Percentiles rank a stretch among this genome's conserved stretches.
phyloP scores from a whole-genome alignment of 2,329 filamentous ascomycete species.

The Phaeosphaeriaceae sp. region DNA sequence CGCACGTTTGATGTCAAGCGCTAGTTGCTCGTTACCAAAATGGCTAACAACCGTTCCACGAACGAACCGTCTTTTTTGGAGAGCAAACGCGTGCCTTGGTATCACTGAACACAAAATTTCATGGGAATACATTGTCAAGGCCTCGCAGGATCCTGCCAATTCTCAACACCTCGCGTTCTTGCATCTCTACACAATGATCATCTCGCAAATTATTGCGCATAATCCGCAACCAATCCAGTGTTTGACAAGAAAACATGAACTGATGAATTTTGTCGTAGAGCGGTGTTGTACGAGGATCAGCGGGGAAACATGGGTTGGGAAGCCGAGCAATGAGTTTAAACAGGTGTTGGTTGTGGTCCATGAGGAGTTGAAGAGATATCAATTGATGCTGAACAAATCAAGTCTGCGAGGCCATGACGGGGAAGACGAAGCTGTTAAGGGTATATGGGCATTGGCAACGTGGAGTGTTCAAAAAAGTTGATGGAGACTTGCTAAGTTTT shows the following conservation, averaged over 20 bases:
- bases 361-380: constrained; percentile 33
- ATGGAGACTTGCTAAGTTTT: not conserved
- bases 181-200: constrained; percentile 39
- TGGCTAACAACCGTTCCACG: constrained; percentile 31
- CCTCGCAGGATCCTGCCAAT: constrained; percentile 13
- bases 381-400: constrained; percentile 27
- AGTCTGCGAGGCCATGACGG: constrained; percentile 35
- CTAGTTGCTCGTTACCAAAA: constrained; percentile 26
- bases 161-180: constrained; percentile 31
- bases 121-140: constrained; percentile 35
- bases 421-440: constrained; percentile 46
- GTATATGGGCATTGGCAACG: constrained; percentile 55
- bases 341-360: constrained; percentile 31
- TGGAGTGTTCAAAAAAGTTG: constrained; percentile 17
- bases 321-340: constrained; percentile 32
- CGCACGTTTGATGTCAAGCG: constrained; percentile 35
- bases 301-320: constrained; percentile 18
- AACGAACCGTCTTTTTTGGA: constrained; percentile 35
- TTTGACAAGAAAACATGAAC: constrained; percentile 23
- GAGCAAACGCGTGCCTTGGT: constrained; percentile 35
- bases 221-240: constrained; percentile 10
- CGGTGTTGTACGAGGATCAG: constrained; percentile 36
- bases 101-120: constrained; percentile 17
- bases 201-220: constrained; percentile 38
- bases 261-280: constrained; percentile 35